Evolutionary conservation across 2,329 filamentous ascomycete genomes (phyloP), one percentile per base, ranked within the genome.

Genomic region (Fusarium chuoi): DNA sequence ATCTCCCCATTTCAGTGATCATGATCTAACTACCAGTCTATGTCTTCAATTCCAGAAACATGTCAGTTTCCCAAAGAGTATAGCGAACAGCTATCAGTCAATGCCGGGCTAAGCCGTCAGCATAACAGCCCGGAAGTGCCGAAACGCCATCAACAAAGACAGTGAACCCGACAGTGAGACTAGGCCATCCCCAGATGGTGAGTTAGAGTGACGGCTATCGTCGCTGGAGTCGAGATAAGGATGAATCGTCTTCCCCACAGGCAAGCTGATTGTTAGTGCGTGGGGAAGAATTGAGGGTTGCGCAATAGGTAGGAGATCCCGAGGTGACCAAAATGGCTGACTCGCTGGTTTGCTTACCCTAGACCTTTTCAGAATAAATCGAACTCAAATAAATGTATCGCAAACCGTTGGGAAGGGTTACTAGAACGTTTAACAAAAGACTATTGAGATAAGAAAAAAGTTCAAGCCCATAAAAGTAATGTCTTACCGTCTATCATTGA

Each of bases 181-280:
- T 41, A 52, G 15, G 22, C 6, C 3, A 30, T 46, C 62, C 30
- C 49, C 57, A 48, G 58, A 59, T 36, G 36, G 11, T 51, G 13
- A 58, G 46, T 26, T 14, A 1, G 42, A 35, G 18, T 17, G 12
- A 60, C 71, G 67, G 67, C 38, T 74, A 74, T 71, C 22, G 7
- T 68, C 71, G 71, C 70, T 71, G 30, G 11, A 46, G 52, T 54
- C 45, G 45, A 70, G 69, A 74, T 71, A 64, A 60, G 56, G 2
- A 45, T 11, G 39, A 24, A 36, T 18, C 17, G 15, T 36, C 13
- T 30, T 55, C 69, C 56, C 70, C 59, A 61, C 59, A 49, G 45
- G 56, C 9, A 33, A 35, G 24, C 35, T 58, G 46, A 15, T 26
- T 20, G 6, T 61, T 57, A 28, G 58, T 44, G 54, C n/a, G 30